These are phyloP conservation scores for Thielaviopsis euricoi DNA, from an alignment of 2,329 filamentous ascomycete genomes.

Conservation along the genomic window DNA sequence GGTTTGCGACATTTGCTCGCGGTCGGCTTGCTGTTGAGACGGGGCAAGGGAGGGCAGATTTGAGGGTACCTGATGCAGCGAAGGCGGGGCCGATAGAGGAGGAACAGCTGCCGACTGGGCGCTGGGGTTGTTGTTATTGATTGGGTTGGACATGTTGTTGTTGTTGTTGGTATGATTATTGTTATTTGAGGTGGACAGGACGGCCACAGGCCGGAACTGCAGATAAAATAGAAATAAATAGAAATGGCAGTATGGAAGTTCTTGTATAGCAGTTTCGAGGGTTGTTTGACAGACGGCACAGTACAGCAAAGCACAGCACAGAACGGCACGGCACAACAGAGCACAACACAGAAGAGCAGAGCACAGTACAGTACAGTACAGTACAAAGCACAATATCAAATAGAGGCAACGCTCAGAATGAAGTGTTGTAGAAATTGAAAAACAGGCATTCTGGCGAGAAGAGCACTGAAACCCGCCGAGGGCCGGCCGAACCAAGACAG, in stretches of 20 bases:
- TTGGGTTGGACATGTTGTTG: no score
- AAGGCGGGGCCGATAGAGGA: slow-evolving; percentile 14
- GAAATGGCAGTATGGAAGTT: neutral
- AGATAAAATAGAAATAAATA: neutral
- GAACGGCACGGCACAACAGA: no score
- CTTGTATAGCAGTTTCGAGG: neutral
- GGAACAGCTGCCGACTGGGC: neutral
- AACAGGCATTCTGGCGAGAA: neutral
- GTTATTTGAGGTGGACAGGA: neutral
- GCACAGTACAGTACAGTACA: neutral
- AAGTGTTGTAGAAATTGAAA: neutral
- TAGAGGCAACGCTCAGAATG: neutral
- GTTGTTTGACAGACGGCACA: neutral
- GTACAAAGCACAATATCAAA: neutral
- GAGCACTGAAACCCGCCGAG: neutral
- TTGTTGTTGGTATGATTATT: no score
- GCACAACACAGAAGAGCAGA: neutral
- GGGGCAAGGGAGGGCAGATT: slow-evolving; percentile 24
- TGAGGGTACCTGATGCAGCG: slow-evolving; percentile 24
- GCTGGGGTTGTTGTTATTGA: neutral
- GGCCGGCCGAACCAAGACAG: neutral
- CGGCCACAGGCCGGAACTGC: neutral
- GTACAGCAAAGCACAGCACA: neutral
- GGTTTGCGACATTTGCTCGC: slow-evolving; percentile 57
- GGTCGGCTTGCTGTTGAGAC: slow-evolving; percentile 34